Evolutionary conservation across 805 yeast species (phyloP).

Genomic region (Ogataea wickerhamii): DNA sequence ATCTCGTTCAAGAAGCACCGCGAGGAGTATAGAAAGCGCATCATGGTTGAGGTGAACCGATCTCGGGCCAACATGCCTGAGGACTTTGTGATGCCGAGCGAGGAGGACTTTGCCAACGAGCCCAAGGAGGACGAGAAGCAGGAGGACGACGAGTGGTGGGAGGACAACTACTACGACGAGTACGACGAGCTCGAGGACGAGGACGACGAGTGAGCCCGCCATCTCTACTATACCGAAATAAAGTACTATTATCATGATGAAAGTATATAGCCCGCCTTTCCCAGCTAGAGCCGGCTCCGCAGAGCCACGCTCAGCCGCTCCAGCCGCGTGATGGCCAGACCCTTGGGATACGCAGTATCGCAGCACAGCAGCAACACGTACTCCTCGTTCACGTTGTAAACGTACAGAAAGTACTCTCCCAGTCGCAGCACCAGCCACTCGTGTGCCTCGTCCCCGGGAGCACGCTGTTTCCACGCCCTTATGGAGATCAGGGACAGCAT

Average conservation of each 20-base stretch:
- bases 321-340: slow-evolving; percentile 27
- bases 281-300: slow-evolving; percentile 7
- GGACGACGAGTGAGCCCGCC: slow-evolving; percentile 29
- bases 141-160: slow-evolving; percentile 33
- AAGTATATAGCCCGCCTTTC: too few relatives aligned
- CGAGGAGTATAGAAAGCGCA: slow-evolving; percentile 73
- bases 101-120: slow-evolving; percentile 44
- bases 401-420: slow-evolving; percentile 22
- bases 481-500: slow-evolving; percentile 29
- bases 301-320: slow-evolving; percentile 14
- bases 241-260: too few relatives aligned
- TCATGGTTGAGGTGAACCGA: slow-evolving; percentile 74
- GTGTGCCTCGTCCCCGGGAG: not conserved
- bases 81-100: slow-evolving; percentile 78
- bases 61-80: slow-evolving; percentile 83
- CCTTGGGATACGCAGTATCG: slow-evolving; percentile 27
- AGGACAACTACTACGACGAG: slow-evolving; percentile 32
- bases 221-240: too few relatives aligned
- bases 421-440: slow-evolving; percentile 29
- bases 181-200: slow-evolving; percentile 32
- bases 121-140: slow-evolving; percentile 26
- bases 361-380: slow-evolving; percentile 29
- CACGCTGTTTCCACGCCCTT: slow-evolving; percentile 25
- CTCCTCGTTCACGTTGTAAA: slow-evolving; percentile 20
- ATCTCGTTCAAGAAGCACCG: slow-evolving; percentile 84